Evolutionary conservation across 225 moss, liverwort and hornwort species (phyloP).

Genomic region (Ulota crispa): DNA sequence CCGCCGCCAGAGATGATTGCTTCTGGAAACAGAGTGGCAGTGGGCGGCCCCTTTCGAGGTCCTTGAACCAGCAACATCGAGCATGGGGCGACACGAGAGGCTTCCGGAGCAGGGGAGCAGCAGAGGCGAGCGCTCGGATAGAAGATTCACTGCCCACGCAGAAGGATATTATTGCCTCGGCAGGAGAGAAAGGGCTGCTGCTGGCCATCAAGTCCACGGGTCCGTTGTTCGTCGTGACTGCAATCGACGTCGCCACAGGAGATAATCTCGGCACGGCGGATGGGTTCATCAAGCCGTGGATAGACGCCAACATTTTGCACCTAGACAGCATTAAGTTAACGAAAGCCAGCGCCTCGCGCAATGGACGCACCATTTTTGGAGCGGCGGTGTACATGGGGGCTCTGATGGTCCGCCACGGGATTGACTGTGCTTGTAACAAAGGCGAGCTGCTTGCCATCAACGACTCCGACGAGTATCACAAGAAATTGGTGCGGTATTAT

Average conservation of each 20-base stretch:
- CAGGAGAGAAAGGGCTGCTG: slow-evolving; percentile 59
- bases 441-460: slow-evolving; percentile 92
- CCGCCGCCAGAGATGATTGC: background rate
- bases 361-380: slow-evolving; percentile 63
- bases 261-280: slow-evolving; percentile 58
- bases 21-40: background rate
- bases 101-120: background rate
- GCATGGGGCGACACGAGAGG: slow-evolving; percentile 1
- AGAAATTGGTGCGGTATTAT: slow-evolving; percentile 83
- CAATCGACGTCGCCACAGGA: slow-evolving; percentile 42
- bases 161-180: slow-evolving; percentile 71
- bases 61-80: background rate
- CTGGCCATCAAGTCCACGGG: slow-evolving; percentile 64
- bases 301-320: slow-evolving; percentile 63
- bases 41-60: background rate
- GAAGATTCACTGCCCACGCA: slow-evolving; percentile 67
- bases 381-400: slow-evolving; percentile 87
- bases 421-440: slow-evolving; percentile 66
- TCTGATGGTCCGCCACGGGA: slow-evolving; percentile 69
- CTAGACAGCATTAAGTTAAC: slow-evolving; percentile 73
- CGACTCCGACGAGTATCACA: slow-evolving; percentile 68
- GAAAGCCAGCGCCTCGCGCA: slow-evolving; percentile 59
- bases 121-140: slow-evolving; percentile 11
- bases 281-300: slow-evolving; percentile 75
- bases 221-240: slow-evolving; percentile 67